Evolutionary conservation across 2,329 filamentous ascomycete genomes (phyloP), one percentile per base, ranked within the genome.

Genomic region (Davidsoniella neocaledoniae): DNA sequence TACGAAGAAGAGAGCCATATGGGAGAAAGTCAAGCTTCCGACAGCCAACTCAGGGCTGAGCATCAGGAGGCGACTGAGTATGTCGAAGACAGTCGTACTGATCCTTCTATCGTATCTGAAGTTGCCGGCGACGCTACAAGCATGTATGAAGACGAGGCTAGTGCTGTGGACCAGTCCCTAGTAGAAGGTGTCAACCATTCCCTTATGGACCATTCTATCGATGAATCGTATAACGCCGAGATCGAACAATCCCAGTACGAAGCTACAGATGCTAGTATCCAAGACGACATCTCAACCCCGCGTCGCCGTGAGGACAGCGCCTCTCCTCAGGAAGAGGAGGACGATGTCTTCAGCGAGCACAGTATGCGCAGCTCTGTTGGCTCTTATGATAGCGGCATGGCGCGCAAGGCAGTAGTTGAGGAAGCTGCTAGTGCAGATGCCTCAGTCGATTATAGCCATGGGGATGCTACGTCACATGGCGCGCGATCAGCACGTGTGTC

Each of bases 301-400:
- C 46, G 43, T 25, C 46, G 36, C 8, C 38, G 43, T 4, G 47
- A 53, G 7, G 43, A 50, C 26, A 48, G 47, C 43, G 69, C 64
- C 58, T 71, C 69, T 59, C 74, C 70, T 1, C 71, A 71, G 48
- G 66, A 73, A 52, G 70, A 69, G 26, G 64, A 65, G 41, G 72
- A 76, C 56, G 73, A 77, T 46, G 70, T 78, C 16, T 78, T 79
- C 57, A 77, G 73, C 61, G 72, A 73, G 55, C 68, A 66, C 62
- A 79, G 69, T 59, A 70, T 68, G 1, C 69, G 73, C 38, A 77
- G 72, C 59, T 78, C 75, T 1, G 59, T 75, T 50, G 72, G 72
- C 2, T 77, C 74, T 1, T 64, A 72, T 52, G 62, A 63, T n/a
- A 50, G 52, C 6, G 63, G 64, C 46, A 57, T 59, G 5, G 64